Percentiles rank a stretch among this genome's conserved stretches.
phyloP scores from a whole-genome alignment of 2,329 filamentous ascomycete genomes.

The Lojkania enalia region DNA sequence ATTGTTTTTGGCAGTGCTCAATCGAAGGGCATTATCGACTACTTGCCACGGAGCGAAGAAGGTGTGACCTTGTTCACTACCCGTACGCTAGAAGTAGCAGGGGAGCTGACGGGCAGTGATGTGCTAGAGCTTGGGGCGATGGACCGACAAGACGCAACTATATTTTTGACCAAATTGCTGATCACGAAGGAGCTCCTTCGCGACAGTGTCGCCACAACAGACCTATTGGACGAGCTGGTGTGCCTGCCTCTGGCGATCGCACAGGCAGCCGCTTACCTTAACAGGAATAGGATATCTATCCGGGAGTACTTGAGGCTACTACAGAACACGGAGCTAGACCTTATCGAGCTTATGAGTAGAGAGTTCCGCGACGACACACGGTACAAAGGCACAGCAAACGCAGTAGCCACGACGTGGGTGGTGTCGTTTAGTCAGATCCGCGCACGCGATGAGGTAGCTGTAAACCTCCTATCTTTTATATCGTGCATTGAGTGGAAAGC shows the following conservation, averaged over 20 bases:
- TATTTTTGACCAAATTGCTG: conserved; percentile 6
- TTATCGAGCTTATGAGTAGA: conserved; percentile 37
- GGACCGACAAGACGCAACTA: conserved; percentile 7
- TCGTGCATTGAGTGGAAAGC: conserved; percentile 17
- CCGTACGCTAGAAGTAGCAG: conserved; percentile 10
- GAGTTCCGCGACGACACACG: conserved; percentile 45
- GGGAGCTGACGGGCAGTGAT: conserved; percentile 6
- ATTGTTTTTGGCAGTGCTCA: conserved; percentile 10
- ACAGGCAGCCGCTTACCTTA: conserved; percentile 46
- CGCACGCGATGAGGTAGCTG: conserved; percentile 32
- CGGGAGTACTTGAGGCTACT: conserved; percentile 44
- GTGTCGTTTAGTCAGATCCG: conserved; percentile 47
- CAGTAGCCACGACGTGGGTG: conserved; percentile 49
- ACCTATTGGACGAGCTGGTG: conserved; percentile 28
- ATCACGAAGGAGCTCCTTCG: conserved; percentile 8
- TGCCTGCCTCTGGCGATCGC: conserved; percentile 38
- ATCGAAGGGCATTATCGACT: conserved; percentile 10
- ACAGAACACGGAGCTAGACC: conserved; percentile 32
- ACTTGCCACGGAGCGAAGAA: conserved; percentile 15
- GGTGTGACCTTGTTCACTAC: conserved; percentile 15
- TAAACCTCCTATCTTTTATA: conserved; percentile 42
- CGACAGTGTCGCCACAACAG: conserved; percentile 1
- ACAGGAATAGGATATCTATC: conserved; percentile 26
- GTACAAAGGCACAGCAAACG: conserved; percentile 42
- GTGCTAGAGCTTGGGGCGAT: conserved; percentile 11